A percentile compares a stretch with the other conserved stretches of the same genome.
Evolutionary conservation across 352 stramenopile species (phyloP).

Genomic region (Pythium insidiosum): DNA sequence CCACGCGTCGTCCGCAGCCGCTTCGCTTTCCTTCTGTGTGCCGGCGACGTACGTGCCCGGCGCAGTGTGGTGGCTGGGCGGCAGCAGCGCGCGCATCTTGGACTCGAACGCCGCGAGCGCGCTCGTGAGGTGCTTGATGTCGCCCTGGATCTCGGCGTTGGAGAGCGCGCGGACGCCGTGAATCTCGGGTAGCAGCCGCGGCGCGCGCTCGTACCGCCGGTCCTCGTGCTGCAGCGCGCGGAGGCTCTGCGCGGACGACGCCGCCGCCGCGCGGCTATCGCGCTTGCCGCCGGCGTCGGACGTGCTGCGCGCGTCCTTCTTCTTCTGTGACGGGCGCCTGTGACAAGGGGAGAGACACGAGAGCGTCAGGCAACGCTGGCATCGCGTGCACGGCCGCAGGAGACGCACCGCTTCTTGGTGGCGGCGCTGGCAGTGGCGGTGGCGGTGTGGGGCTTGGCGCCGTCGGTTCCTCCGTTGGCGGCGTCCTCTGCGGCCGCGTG

Average conservation of each 20-base stretch:
- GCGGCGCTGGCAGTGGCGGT: too few species aligned
- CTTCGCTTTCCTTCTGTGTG: slow-evolving; percentile 7
- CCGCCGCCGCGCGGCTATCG: slow-evolving; percentile 6
- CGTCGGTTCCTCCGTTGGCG: neutral
- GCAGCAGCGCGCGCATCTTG: slow-evolving; percentile 14
- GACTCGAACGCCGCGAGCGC: slow-evolving; percentile 39
- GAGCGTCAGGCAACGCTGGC: neutral
- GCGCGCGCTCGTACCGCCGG: slow-evolving; percentile 32
- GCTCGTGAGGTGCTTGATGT: slow-evolving; percentile 53
- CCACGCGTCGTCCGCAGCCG: slow-evolving; percentile 19
- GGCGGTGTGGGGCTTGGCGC: neutral
- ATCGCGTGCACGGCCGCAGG: too few species aligned
- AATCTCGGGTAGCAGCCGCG: slow-evolving; percentile 46
- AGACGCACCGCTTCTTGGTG: neutral
- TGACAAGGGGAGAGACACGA: neutral
- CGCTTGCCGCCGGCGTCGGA: slow-evolving; percentile 6
- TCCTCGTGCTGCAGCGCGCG: slow-evolving; percentile 4
- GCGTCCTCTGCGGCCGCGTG: too few species aligned
- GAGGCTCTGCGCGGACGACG: slow-evolving; percentile 9
- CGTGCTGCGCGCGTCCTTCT: slow-evolving; percentile 36
- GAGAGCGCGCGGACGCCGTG: slow-evolving; percentile 43
- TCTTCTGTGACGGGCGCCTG: slow-evolving; percentile 38
- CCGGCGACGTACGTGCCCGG: slow-evolving; percentile 14
- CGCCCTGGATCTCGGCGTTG: slow-evolving; percentile 31
- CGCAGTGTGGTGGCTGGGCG: slow-evolving; percentile 3